Base-by-base conservation (phyloP, 139 green algal genomes). In the Trebouxia sp. region DNA sequence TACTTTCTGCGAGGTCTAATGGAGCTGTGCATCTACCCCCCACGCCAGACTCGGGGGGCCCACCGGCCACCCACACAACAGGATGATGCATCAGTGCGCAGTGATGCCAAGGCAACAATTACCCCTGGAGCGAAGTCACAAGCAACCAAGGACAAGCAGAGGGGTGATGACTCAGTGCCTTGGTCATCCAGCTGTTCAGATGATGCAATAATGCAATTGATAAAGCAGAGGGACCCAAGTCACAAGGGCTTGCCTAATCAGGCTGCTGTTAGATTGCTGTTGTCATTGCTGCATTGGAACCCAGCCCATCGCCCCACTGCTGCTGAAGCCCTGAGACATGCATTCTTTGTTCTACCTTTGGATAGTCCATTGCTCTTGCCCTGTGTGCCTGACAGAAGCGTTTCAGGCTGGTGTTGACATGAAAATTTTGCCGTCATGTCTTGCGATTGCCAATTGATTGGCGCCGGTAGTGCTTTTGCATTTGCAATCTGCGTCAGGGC, bases 21-120 rank as follows among this genome's bases (percentile, higher is more conserved):
- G 88, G 89, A 95, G 78, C 83, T 91, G 74, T 95, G 91, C 86
- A 87, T 95, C 37, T 94, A 93, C 82, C 91, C 91, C 11, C 89
- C 89, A 1, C 67, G 75, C 69, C 82, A 65, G 45, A 3, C 22
- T 10, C 26, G 15, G 2, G 0, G 6, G 2, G 22, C 22, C 4
- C 1, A 1, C 30, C 67, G 48, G 30, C 22, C 30, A 41, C 30
- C 6, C 32, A 65, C 26, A 47, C 20, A 38, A 4, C 53, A 65
- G 41, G 24, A 26, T 41, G 11, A 42, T 12, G 26, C 39, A 15
- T 28, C 65, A 35, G 10, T n/a, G 41, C 37, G 37, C 24, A 26
- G 20, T 24, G 35, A 26, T 41, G n/a, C 41, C 28, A 24, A 4
- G 17, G 75, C 50, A 32, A 70, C 24, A 17, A 35, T 5, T 38